phyloP scores from a whole-genome alignment of 106 monocot species.

The Dioscorea zingiberensis region DNA sequence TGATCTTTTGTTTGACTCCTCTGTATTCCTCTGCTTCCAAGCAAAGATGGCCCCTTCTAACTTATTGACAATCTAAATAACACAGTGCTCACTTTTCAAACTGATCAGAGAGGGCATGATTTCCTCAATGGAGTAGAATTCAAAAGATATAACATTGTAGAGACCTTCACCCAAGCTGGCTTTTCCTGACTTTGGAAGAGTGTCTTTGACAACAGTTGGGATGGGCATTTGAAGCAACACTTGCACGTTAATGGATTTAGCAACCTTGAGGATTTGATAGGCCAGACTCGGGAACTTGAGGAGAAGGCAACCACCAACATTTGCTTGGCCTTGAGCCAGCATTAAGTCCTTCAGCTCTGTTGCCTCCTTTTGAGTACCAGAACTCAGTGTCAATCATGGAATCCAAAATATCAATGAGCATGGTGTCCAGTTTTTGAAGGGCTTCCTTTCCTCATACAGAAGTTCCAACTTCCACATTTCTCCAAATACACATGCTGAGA shows the following conservation, averaged over 20 bases:
- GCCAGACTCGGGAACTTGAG: conserved; percentile 69
- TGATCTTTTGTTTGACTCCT: conserved; percentile 31
- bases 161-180: conserved; percentile 67
- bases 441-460: conserved; percentile 77
- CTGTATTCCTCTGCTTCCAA: conserved; percentile 59
- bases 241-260: conserved; percentile 90
- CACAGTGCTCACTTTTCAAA: conserved; percentile 64
- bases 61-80: conserved; percentile 68
- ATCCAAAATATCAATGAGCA: conserved; percentile 88
- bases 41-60: conserved; percentile 65
- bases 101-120: conserved; percentile 53
- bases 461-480: conserved; percentile 95
- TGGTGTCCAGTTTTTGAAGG: conserved; percentile 90
- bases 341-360: conserved; percentile 39
- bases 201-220: conserved; percentile 46
- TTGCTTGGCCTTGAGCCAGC: conserved; percentile 29
- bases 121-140: conserved; percentile 46
- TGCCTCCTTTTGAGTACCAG: conserved; percentile 80
- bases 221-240: conserved; percentile 75
- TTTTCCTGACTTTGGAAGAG: conserved; percentile 86
- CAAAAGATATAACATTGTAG: conserved; percentile 38
- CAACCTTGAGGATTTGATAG: conserved; percentile 90
- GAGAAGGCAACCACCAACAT: conserved; percentile 96
- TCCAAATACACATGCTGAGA: conserved; percentile 81
- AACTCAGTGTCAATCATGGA: conserved; percentile 84